A percentile compares a stretch with the other conserved stretches of the same genome.
Conservation (phyloP, 805 yeast genomes). For the Candida caryicola region DNA sequence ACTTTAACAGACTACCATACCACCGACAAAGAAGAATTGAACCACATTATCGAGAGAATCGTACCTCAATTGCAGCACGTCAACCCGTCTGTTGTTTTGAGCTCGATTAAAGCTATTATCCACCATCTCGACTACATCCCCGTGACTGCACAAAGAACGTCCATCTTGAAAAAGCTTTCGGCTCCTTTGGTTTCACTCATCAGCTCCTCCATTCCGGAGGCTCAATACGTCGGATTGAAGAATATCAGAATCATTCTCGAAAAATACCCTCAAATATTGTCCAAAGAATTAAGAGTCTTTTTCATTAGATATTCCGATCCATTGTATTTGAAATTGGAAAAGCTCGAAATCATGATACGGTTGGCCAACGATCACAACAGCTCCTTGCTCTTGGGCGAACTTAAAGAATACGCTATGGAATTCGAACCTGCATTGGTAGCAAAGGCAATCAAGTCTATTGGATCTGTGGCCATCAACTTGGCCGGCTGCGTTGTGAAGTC, state of each 20-base stretch:
- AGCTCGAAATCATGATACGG: slow-evolving; percentile 70
- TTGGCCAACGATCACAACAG: slow-evolving; percentile 61
- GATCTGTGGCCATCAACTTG: slow-evolving; percentile 68
- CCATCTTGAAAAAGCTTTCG: slow-evolving; percentile 64
- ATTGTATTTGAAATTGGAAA: slow-evolving; percentile 70
- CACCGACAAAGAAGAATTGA: slow-evolving; percentile 59
- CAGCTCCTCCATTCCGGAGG: slow-evolving; percentile 82
- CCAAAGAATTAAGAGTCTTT: slow-evolving; percentile 81
- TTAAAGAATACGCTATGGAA: slow-evolving; percentile 80
- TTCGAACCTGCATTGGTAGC: slow-evolving; percentile 76
- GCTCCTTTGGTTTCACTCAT: slow-evolving; percentile 87
- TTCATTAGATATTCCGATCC: slow-evolving; percentile 88
- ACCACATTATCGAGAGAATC: slow-evolving; percentile 82
- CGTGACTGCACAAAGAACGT: slow-evolving; percentile 38
- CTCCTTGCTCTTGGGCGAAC: slow-evolving; percentile 58
- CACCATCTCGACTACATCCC: slow-evolving; percentile 56
- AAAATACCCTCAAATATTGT: slow-evolving; percentile 76
- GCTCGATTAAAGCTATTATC: slow-evolving; percentile 77
- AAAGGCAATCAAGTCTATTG: slow-evolving; percentile 63
- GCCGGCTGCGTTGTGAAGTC: slow-evolving; percentile 53
- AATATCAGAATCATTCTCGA: slow-evolving; percentile 88
- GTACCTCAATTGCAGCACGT: slow-evolving; percentile 96
- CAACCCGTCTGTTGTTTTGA: slow-evolving; percentile 89
- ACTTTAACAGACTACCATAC: slow-evolving; percentile 75
- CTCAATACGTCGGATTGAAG: slow-evolving; percentile 89